Conservation (phyloP, 2,329 filamentous ascomycete species). For the Stemphylium vesicarium region DNA sequence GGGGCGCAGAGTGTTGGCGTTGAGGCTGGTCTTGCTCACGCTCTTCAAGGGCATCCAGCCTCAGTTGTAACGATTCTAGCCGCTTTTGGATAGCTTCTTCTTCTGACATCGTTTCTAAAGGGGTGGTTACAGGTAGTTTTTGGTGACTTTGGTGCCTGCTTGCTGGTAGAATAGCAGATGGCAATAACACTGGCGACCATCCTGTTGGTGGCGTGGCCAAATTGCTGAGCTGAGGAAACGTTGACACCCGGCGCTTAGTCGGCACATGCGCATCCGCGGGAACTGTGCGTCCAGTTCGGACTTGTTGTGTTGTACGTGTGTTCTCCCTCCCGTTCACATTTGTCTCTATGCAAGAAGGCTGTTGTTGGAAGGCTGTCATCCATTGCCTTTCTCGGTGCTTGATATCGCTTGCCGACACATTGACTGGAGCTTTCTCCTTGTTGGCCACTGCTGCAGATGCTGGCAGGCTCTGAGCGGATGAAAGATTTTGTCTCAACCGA, state of each 20-base stretch:
- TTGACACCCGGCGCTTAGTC: not conserved
- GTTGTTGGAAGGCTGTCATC: not conserved
- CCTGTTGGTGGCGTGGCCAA: not conserved
- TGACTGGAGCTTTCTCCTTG: not conserved
- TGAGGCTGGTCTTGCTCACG: not conserved
- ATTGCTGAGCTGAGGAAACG: not conserved
- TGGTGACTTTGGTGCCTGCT: not conserved
- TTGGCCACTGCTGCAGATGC: not conserved
- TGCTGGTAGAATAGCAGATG: not conserved
- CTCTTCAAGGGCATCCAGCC: not conserved
- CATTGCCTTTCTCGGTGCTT: not conserved
- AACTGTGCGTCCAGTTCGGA: not conserved
- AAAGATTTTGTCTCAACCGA: slow-evolving; percentile 29
- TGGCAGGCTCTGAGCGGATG: not conserved
- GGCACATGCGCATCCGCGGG: not conserved
- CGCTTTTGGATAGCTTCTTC: not conserved
- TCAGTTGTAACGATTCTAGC: not conserved
- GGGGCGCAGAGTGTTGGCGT: not conserved
- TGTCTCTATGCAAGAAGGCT: not conserved
- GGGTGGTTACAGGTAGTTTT: too few species aligned
- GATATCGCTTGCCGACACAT: not conserved
- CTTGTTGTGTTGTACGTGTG: not conserved
- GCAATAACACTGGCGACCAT: not conserved
- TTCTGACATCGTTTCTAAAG: not conserved
- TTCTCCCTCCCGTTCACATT: not conserved